A percentile compares a stretch with the other conserved stretches of the same genome.
These are phyloP conservation scores for Aspergillus flavus DNA, from an alignment of 2,329 filamentous ascomycete species.

Conservation along the genomic window DNA sequence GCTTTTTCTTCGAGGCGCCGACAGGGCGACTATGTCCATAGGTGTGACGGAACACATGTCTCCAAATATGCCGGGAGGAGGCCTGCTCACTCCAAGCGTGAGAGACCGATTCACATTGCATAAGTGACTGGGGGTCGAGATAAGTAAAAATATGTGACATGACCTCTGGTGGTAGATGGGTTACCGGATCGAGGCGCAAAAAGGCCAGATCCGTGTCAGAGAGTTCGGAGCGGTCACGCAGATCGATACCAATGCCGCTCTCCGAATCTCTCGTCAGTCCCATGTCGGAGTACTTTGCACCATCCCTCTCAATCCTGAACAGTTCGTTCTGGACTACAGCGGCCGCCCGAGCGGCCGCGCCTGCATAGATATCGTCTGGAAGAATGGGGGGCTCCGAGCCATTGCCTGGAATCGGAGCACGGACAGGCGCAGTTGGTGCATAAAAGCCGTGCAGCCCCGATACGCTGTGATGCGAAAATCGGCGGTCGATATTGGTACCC, in stretches of 20 bases:
- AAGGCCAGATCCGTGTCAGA: conserved; percentile 39
- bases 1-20: conserved; percentile 46
- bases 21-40: conserved; percentile 50
- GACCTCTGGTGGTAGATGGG: conserved; percentile 61
- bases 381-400: conserved; percentile 43
- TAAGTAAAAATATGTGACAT: conserved; percentile 61
- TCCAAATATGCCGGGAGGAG: conserved; percentile 63
- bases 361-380: conserved; percentile 42
- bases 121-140: conserved; percentile 60
- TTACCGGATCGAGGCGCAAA: conserved; percentile 55
- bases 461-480: conserved; percentile 39
- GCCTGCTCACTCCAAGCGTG: conserved; percentile 59
- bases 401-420: conserved; percentile 39
- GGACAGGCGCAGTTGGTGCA: conserved; percentile 30
- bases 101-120: conserved; percentile 59
- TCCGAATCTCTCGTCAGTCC: conserved; percentile 47
- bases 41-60: conserved; percentile 60
- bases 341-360: conserved; percentile 50
- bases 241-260: conserved; percentile 52
- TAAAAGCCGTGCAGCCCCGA: conserved; percentile 38
- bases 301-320: conserved; percentile 33
- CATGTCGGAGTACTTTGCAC: conserved; percentile 34
- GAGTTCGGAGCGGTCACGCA: conserved; percentile 41
- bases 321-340: conserved; percentile 54
- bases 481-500: conserved; percentile 35